Evolutionary conservation across 2,329 filamentous ascomycete species (phyloP).

Genomic region (Cryphonectria parasitica): DNA sequence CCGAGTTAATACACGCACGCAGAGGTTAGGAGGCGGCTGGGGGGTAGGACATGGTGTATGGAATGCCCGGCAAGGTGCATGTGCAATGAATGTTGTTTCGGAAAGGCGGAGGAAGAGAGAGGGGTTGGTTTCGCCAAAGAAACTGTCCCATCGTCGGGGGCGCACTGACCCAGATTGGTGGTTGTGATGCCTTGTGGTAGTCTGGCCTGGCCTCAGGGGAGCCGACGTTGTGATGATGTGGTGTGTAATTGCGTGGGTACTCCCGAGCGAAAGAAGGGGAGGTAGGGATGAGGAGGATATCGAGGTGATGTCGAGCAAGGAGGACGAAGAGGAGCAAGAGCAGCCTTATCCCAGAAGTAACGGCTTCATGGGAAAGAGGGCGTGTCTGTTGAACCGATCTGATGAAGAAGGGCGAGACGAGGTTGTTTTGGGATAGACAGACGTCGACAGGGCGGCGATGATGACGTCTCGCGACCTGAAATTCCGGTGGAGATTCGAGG

Average conservation of each 20-base stretch:
- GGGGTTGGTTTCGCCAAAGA: not conserved
- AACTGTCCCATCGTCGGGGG: not conserved
- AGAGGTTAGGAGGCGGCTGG: constrained; percentile 39
- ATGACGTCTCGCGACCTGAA: constrained; percentile 16
- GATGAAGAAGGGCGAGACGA: not conserved
- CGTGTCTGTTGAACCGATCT: constrained; percentile 1
- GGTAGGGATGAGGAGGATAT: not conserved
- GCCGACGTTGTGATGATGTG: not conserved
- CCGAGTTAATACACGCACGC: constrained; percentile 33
- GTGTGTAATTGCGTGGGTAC: not conserved
- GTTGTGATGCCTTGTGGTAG: not conserved
- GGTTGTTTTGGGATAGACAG: not conserved
- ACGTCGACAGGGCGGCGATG: constrained; percentile 2
- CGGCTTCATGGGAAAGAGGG: constrained; percentile 27
- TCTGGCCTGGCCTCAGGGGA: not conserved
- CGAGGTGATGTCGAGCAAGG: constrained; percentile 6
- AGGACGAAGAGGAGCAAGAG: not conserved
- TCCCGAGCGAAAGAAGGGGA: constrained; percentile 1
- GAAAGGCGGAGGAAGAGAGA: not conserved
- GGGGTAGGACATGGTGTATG: constrained; percentile 20
- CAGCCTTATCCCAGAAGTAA: constrained; percentile 27
- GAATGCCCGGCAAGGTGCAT: constrained; percentile 16
- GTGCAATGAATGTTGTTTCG: constrained; percentile 20
- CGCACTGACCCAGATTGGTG: constrained; percentile 26
- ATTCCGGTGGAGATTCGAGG: constrained; percentile 23